phyloP scores from a whole-genome alignment of 1,139 yeast species.

The Pichia sp. region DNA sequence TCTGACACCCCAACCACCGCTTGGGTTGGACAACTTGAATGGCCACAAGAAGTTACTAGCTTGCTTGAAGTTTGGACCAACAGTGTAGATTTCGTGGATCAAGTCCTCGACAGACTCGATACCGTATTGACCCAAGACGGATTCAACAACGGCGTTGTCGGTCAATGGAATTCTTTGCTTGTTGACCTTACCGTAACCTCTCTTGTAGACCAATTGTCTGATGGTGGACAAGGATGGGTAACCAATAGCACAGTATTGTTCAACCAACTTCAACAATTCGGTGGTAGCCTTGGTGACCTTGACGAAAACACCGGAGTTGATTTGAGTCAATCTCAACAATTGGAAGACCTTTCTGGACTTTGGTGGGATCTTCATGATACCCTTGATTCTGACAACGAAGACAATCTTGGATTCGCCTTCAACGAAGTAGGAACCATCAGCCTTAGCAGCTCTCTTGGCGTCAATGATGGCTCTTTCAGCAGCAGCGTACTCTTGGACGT shows the following conservation, averaged over 20 bases:
- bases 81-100: slow-evolving; percentile 98
- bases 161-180: slow-evolving; percentile 95
- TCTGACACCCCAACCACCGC: slow-evolving; percentile 99
- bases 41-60: slow-evolving; percentile 99
- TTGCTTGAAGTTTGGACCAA: slow-evolving; percentile 99
- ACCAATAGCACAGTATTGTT: slow-evolving; percentile 99
- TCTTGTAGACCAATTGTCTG: slow-evolving; percentile 97
- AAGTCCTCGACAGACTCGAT: slow-evolving; percentile 94
- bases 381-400: slow-evolving; percentile 98
- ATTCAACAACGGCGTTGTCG: slow-evolving; percentile 94
- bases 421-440: slow-evolving; percentile 93
- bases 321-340: slow-evolving; percentile 95
- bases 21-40: slow-evolving; percentile 98
- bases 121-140: slow-evolving; percentile 92
- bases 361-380: slow-evolving; percentile 99
- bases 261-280: slow-evolving; percentile 95
- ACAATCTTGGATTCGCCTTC: slow-evolving; percentile 96
- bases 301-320: slow-evolving; percentile 97
- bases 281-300: slow-evolving; percentile 97
- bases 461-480: slow-evolving; percentile 90
- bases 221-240: slow-evolving; percentile 96
- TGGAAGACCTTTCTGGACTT: slow-evolving; percentile 99
- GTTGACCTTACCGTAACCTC: slow-evolving; percentile 99
- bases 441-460: slow-evolving; percentile 96
- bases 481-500: slow-evolving; percentile 93